phyloP scores from a whole-genome alignment of 73 alveolate genomes.

The Paramecium sexaurelia region DNA sequence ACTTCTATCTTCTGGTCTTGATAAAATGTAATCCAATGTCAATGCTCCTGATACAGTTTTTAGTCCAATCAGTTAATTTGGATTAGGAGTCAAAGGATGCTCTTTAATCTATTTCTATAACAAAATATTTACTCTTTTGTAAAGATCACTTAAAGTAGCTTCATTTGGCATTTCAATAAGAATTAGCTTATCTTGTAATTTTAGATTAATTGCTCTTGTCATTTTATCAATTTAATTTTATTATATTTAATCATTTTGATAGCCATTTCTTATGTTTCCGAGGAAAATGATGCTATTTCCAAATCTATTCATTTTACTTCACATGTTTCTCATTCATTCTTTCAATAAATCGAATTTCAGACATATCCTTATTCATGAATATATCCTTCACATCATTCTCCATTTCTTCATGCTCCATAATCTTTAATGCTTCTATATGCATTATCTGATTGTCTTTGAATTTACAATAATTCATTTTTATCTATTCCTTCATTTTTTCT shows the following conservation, averaged over 20 bases:
- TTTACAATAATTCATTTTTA: background rate
- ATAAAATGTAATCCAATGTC: constrained; percentile 31
- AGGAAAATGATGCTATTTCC: constrained; percentile 32
- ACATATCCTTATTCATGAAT: background rate
- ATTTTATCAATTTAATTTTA: background rate
- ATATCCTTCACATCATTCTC: background rate
- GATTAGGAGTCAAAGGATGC: constrained; percentile 47
- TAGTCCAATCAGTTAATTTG: background rate
- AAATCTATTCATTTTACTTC: background rate
- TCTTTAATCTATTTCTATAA: constrained; percentile 11
- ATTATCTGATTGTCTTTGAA: background rate
- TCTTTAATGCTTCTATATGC: background rate
- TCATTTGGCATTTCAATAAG: constrained; percentile 21
- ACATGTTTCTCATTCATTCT: constrained; percentile 24
- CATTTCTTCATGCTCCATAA: background rate
- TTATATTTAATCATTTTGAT: background rate
- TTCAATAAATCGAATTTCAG: background rate
- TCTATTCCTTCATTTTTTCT: background rate
- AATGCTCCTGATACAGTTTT: constrained; percentile 17
- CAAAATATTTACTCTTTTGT: background rate
- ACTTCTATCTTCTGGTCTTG: constrained; percentile 52
- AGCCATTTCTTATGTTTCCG: background rate
- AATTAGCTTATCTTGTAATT: constrained; percentile 3
- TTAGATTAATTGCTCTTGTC: constrained; percentile 31
- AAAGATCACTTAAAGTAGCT: background rate